Evolutionary conservation across 2,329 filamentous ascomycete genomes (phyloP).

Genomic region (Stachybotrys chlorohalonatus): DNA sequence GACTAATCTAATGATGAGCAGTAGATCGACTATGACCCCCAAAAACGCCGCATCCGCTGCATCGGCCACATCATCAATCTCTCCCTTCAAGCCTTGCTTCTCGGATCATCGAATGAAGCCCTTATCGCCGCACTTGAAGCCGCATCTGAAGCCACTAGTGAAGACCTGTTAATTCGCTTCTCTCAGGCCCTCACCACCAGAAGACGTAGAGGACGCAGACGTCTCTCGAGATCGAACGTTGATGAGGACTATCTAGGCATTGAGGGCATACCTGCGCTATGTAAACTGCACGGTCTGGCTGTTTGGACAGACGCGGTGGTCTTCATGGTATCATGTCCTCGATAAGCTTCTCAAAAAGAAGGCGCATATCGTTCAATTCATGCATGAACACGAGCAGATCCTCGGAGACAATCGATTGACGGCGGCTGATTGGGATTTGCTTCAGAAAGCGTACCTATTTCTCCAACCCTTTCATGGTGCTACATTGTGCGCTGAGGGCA

Average conservation of each 20-base stretch:
- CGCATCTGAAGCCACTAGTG: background rate
- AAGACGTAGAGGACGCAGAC: no score
- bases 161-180: background rate
- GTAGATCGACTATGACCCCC: background rate
- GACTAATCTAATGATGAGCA: background rate
- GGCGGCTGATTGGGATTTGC: slow-evolving; percentile 1
- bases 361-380: background rate
- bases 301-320: background rate
- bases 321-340: slow-evolving; percentile 1
- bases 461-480: slow-evolving; percentile 2
- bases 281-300: slow-evolving; percentile 1
- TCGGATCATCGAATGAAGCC: background rate
- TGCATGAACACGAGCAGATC: background rate
- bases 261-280: background rate
- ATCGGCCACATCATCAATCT: slow-evolving; percentile 1
- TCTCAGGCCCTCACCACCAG: no score
- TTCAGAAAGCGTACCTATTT: background rate
- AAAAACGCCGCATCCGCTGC: background rate
- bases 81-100: slow-evolving; percentile 1
- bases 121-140: background rate
- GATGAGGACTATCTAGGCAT: background rate
- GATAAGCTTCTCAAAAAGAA: background rate
- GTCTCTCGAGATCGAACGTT: background rate
- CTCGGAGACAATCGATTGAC: background rate
- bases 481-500: background rate